Percentiles rank a stretch among this genome's conserved stretches.
Evolutionary conservation across 2,329 filamentous ascomycete genomes (phyloP).

Genomic region (Fusarium sp.): DNA sequence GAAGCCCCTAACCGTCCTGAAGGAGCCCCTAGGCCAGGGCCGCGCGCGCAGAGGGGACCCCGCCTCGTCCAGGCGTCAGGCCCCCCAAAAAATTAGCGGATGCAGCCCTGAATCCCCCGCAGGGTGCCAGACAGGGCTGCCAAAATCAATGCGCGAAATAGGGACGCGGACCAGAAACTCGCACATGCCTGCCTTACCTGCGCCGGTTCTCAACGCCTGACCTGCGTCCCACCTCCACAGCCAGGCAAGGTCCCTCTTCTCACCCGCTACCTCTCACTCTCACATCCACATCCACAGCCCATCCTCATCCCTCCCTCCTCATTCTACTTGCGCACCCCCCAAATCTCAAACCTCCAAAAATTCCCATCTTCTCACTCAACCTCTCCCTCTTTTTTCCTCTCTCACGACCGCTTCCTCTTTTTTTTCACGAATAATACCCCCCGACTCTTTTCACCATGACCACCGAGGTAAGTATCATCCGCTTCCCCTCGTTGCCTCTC

Average conservation of each 20-base stretch:
- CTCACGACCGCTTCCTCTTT: slow-evolving; percentile 38
- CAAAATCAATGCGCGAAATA: slow-evolving; percentile 20
- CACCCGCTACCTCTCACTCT: slow-evolving; percentile 26
- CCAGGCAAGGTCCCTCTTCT: slow-evolving; percentile 27
- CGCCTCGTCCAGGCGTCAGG: background rate
- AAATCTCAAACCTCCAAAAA: slow-evolving; percentile 46
- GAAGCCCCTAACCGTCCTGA: background rate
- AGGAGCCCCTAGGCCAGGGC: background rate
- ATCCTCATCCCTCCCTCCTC: slow-evolving; percentile 39
- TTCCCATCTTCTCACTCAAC: slow-evolving; percentile 37
- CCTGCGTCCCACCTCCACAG: slow-evolving; percentile 45
- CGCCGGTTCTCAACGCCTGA: slow-evolving; percentile 40
- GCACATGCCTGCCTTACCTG: slow-evolving; percentile 16
- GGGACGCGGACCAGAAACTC: background rate
- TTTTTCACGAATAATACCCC: slow-evolving; percentile 37
- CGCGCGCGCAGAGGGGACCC: background rate
- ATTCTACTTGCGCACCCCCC: slow-evolving; percentile 43
- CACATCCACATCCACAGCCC: slow-evolving; percentile 24
- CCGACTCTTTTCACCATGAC: slow-evolving; percentile 48
- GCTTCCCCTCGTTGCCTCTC: slow-evolving; percentile 12
- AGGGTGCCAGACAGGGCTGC: slow-evolving; percentile 12
- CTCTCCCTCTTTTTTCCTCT: slow-evolving; percentile 30
- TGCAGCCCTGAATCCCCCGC: slow-evolving; percentile 15
- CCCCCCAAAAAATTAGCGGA: slow-evolving; percentile 2
- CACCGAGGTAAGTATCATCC: slow-evolving; percentile 49